Conservation (phyloP, 2,329 filamentous ascomycete species). For the Niveomyces coronatus region DNA sequence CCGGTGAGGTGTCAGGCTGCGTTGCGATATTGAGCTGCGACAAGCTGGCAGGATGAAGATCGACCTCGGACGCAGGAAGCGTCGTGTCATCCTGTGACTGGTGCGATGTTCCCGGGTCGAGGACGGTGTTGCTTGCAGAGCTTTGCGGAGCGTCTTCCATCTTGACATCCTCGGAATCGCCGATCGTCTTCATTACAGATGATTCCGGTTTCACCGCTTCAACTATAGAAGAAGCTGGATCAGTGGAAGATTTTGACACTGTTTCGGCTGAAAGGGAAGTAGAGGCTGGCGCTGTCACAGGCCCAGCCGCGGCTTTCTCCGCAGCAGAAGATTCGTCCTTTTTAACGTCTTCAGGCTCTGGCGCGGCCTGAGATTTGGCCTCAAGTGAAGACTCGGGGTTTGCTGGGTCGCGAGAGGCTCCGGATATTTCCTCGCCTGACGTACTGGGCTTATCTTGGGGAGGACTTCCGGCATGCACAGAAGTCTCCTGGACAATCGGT, state of each 20-base stretch:
- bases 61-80: slow-evolving; percentile 23
- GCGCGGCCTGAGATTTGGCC: neutral
- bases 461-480: neutral
- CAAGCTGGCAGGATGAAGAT: slow-evolving; percentile 25
- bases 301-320: neutral
- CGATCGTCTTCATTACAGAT: too few relatives aligned
- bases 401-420: neutral
- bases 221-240: neutral
- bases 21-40: slow-evolving; percentile 30
- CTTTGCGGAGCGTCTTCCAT: slow-evolving; percentile 9
- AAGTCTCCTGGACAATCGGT: neutral
- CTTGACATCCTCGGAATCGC: slow-evolving; percentile 3
- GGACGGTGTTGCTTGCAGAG: neutral
- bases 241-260: neutral
- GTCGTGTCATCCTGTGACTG: slow-evolving; percentile 10
- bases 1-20: slow-evolving; percentile 18
- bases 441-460: neutral
- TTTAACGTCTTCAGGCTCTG: neutral
- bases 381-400: neutral
- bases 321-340: neutral
- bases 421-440: neutral
- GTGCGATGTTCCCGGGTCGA: neutral
- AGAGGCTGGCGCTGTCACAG: neutral
- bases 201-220: neutral
- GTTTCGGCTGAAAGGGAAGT: neutral